Conservation (phyloP, 345 rosid genomes). For the Arabidopsis thaliana region DNA sequence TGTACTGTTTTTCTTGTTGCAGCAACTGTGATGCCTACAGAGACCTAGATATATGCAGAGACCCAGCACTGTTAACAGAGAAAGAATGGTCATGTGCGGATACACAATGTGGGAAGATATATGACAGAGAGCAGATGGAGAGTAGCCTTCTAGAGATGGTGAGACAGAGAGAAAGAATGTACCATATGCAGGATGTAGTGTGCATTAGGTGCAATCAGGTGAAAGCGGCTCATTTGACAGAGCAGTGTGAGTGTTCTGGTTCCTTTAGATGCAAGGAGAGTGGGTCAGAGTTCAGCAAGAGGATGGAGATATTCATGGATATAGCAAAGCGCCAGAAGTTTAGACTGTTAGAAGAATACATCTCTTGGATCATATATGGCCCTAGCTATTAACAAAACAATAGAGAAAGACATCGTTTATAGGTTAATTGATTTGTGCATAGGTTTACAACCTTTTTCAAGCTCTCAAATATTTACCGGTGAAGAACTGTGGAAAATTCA, state of each 20-base stretch:
- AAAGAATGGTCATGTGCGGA: conserved; percentile 77
- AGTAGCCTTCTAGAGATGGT: conserved; percentile 84
- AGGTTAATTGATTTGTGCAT: conserved; percentile 24
- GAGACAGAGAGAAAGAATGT: conserved; percentile 76
- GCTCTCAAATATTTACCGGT: conserved; percentile 54
- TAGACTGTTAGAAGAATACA: conserved; percentile 62
- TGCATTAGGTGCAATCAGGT: conserved; percentile 87
- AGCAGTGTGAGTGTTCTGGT: conserved; percentile 87
- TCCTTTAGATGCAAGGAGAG: conserved; percentile 77
- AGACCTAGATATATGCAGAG: conserved; percentile 89
- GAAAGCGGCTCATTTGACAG: conserved; percentile 83
- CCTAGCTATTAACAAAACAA: conserved; percentile 27
- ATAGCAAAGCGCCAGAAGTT: conserved; percentile 69
- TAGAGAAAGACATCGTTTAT: conserved; percentile 2
- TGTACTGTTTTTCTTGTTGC: conserved; percentile 41
- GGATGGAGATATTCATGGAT: conserved; percentile 73
- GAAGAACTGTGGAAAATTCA: conserved; percentile 90
- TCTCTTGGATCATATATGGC: conserved; percentile 66
- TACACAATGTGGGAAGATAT: conserved; percentile 88
- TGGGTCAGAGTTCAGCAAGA: conserved; percentile 60
- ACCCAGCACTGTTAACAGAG: conserved; percentile 62
- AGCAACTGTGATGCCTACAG: conserved; percentile 94
- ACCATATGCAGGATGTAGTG: conserved; percentile 87
- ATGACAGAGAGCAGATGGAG: conserved; percentile 77
- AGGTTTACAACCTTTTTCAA: conserved; percentile 1